Percentiles rank a stretch among this genome's conserved stretches.
Conservation (phyloP, 208 protist species). For the Phytomonas sp. region DNA sequence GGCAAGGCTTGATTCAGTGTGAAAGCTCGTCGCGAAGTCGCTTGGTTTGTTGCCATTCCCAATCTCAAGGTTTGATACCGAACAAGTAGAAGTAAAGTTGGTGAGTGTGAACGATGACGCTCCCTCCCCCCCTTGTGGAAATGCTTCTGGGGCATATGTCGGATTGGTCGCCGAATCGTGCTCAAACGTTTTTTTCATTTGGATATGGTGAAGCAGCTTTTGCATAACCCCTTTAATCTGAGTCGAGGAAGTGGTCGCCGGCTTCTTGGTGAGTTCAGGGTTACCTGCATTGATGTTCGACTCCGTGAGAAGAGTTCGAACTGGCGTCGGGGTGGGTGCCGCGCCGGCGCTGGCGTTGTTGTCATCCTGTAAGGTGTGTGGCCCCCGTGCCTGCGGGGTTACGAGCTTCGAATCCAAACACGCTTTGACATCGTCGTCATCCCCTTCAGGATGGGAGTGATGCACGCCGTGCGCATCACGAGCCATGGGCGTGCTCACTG, state of each 20-base stretch:
- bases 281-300: background rate
- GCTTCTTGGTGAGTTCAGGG: background rate
- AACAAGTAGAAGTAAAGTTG: background rate
- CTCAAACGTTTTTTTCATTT: constrained; percentile 1
- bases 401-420: background rate
- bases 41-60: background rate
- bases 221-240: background rate
- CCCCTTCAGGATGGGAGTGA: background rate
- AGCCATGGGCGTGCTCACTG: background rate
- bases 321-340: background rate
- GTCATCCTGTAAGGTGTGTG: background rate
- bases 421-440: background rate
- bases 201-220: background rate
- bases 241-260: background rate
- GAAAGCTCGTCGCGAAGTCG: background rate
- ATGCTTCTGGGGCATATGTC: background rate
- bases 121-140: background rate
- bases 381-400: background rate
- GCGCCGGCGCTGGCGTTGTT: background rate
- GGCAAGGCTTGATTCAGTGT: background rate
- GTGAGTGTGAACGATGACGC: background rate
- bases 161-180: background rate
- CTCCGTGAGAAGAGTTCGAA: background rate
- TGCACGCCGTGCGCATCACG: background rate
- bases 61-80: background rate